Evolutionary conservation across 805 yeast genomes (phyloP), one percentile per base, ranked within the genome.

Genomic region (Sungouiozyma ichnusensis): DNA sequence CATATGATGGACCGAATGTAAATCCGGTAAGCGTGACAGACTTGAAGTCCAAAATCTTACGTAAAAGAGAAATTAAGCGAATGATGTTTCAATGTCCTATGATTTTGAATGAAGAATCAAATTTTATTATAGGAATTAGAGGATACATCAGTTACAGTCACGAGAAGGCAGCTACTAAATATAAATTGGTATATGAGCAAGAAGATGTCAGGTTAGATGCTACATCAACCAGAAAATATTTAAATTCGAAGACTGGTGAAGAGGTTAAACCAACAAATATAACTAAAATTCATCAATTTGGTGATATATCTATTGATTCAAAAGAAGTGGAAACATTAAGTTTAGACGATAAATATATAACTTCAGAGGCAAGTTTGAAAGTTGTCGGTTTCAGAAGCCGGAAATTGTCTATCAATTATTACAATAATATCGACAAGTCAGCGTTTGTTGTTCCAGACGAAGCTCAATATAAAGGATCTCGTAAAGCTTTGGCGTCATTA

Each of bases 401-500:
- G 3, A 47, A 55, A 7, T 46, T 57, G 9, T 66, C 71, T 35
- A 65, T 73, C 39, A 68, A 71, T 44, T 72, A 77, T 2, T 71
- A 65, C 43, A 74, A 79, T 53, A 74, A 73, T 47, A 57, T 74
- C 9, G 63, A 71, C 2, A 72, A 76, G 3, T 72, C 94, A 0
- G 52, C 70, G 2, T 81, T 87, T 49, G 60, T 90, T 0, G 76
- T 80, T 6, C 87, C 94, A 0, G 79, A 81, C 53, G 76, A 72
- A 17, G 76, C 73, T 1, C 69, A 70, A 0, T 74, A 66, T 45
- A 61, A 69, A 19, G 84, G 88, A 19, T 83, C 95, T 1, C 65
- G 71, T 19, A 64, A 74, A 24, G 80, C 90, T 0, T 73, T 87
- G 52, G 68, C 84, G 1, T 72, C 87, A 0, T 60, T 90, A 11